Percentiles rank a stretch among this genome's conserved stretches.
phyloP scores from a whole-genome alignment of 768 basidiomycete genomes.

The Harrya chromipes region DNA sequence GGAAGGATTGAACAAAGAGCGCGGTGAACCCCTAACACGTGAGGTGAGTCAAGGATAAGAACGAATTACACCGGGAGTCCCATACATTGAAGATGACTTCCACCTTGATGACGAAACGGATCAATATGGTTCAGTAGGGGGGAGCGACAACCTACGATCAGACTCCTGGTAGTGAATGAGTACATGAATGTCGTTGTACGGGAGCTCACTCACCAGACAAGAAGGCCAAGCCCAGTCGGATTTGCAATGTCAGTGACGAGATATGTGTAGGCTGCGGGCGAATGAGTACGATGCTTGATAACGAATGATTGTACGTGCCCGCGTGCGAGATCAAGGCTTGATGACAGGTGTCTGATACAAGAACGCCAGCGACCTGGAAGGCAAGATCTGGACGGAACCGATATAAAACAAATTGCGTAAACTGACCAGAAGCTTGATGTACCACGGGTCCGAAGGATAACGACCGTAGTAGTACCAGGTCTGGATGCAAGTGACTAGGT shows the following conservation, averaged over 20 bases:
- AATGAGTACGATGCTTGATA: not conserved
- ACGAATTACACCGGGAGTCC: not conserved
- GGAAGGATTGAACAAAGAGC: slow-evolving; percentile 57
- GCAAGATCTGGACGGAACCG: not conserved
- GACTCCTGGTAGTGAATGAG: slow-evolving; percentile 21
- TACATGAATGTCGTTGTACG: not conserved
- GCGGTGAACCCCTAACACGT: slow-evolving; percentile 42
- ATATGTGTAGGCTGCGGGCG: slow-evolving; percentile 45
- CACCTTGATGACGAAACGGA: slow-evolving; percentile 29
- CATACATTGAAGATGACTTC: slow-evolving; percentile 53
- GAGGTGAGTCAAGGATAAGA: not conserved
- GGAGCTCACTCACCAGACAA: slow-evolving; percentile 31
- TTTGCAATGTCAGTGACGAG: too few species aligned
- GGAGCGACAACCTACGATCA: slow-evolving; percentile 17
- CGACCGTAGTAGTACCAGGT: slow-evolving; percentile 53
- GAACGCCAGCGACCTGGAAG: slow-evolving; percentile 48
- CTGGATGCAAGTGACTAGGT: slow-evolving; percentile 53
- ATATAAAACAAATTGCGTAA: not conserved
- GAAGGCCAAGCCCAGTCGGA: too few species aligned
- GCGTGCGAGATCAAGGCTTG: slow-evolving; percentile 57
- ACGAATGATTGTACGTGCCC: slow-evolving; percentile 28
- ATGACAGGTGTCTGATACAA: slow-evolving; percentile 54
- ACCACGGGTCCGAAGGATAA: slow-evolving; percentile 51
- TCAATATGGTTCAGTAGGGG: not conserved
- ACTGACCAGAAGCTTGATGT: slow-evolving; percentile 46